Conservation (phyloP, 306 rosid species). For the Abrus pulchellus region DNA sequence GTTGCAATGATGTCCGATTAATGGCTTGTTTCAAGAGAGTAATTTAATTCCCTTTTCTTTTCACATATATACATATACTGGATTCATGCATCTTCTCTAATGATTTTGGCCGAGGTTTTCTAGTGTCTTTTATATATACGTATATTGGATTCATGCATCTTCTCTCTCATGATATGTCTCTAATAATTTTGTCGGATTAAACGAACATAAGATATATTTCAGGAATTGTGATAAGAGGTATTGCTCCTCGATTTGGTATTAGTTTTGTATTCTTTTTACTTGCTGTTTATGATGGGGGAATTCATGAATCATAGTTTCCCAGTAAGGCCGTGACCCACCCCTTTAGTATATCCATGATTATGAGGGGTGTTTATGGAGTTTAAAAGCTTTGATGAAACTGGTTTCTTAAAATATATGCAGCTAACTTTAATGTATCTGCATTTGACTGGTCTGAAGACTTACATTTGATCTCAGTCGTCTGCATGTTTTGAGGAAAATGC, state of each 20-base stretch:
- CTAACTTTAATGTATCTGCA: neutral
- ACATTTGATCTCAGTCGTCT: too few relatives aligned
- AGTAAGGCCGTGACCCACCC: too few relatives aligned
- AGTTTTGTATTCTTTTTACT: neutral
- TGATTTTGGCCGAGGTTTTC: neutral
- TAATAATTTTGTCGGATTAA: neutral
- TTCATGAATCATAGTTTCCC: neutral
- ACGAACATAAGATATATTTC: neutral
- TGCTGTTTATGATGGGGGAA: neutral
- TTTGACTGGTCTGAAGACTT: neutral
- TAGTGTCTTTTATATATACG: too few relatives aligned
- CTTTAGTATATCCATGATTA: neutral
- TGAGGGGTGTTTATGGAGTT: neutral
- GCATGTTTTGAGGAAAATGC: too few relatives aligned
- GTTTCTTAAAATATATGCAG: neutral
- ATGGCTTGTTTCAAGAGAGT: neutral
- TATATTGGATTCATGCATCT: too few relatives aligned
- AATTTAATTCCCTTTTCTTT: neutral
- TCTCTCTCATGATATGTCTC: neutral
- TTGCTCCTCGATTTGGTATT: neutral
- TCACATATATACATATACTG: neutral
- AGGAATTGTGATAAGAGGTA: neutral
- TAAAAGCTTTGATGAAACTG: neutral
- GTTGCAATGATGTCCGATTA: neutral
- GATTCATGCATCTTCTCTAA: neutral